Evolutionary conservation across 768 basidiomycete genomes (phyloP), one percentile per base, ranked within the genome.

Genomic region (Hortiboletus flavorubellus): DNA sequence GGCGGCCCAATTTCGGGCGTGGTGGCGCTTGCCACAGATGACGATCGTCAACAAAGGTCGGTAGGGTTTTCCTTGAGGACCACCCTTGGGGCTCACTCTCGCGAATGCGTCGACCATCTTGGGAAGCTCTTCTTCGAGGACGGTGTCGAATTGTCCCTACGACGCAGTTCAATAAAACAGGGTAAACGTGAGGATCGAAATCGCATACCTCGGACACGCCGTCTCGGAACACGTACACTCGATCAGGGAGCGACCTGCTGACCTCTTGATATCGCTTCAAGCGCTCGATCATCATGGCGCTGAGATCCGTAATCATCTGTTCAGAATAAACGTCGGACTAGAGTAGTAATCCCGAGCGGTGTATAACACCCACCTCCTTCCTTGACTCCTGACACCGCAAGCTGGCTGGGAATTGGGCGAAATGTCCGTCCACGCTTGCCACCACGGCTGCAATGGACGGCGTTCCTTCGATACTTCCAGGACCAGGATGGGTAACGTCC

Each of bases 361-460:
- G 26, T 26, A 4, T 7, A 26, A 30, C 18, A 35, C 10, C 51
- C 71, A 64, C 70, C 60, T 71, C 70, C 38, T 64, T 58, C 44
- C 46, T 66, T 7, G 62, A 61, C 64, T 80, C 69, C 63, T 93
- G 91, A 11, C 90, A 77, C 30, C 80, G 66, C 59, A 93, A 47
- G 60, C 87, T 89, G 0, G 85, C 89, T 0, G 91, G 91, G 69
- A 85, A 92, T 57, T 91, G 89, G 0, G 83, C 85, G 59, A 89
- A 91, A 3, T 75, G 69, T 26, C 75, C 72, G 63, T 93, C 89
- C 1, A 83, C 74, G 54, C 83, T 92, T 0, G 87, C 91, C 3
- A 93, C 91, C 10, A 93, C 86, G 0, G 89, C 91, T 0, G 88
- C 89, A 42, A 93, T 87, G 0, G 89, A 91, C 3, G 91, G 91